Conservation (phyloP, 2,329 filamentous ascomycete species). For the Ophiostoma triangulosporum region DNA sequence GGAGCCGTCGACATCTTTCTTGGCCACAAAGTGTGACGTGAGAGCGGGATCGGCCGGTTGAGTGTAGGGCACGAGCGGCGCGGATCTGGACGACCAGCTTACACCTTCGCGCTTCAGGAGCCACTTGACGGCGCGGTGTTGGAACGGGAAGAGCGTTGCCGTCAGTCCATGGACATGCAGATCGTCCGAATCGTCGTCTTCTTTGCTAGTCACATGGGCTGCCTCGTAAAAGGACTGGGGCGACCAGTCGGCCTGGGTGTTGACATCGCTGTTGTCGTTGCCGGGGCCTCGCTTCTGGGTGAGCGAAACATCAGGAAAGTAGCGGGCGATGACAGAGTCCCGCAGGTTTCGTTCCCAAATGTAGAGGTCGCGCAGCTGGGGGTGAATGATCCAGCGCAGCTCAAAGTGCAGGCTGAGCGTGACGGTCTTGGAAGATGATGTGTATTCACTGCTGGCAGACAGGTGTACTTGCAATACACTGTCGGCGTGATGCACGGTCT, state of each 20-base stretch:
- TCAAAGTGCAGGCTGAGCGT: slow-evolving; percentile 13
- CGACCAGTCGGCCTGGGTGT: slow-evolving; percentile 18
- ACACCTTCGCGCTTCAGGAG: slow-evolving; percentile 53
- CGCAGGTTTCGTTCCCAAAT: background rate
- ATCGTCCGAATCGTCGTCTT: slow-evolving; percentile 23
- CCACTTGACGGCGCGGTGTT: slow-evolving; percentile 58
- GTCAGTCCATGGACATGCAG: slow-evolving; percentile 31
- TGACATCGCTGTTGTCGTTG: background rate
- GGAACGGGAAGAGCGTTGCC: slow-evolving; percentile 55
- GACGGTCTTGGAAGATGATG: background rate
- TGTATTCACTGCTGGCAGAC: background rate
- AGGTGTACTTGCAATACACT: background rate
- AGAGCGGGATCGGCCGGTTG: slow-evolving; percentile 11
- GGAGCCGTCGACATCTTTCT: slow-evolving; percentile 31
- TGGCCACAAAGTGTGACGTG: slow-evolving; percentile 31
- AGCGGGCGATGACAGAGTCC: background rate
- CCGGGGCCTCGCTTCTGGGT: background rate
- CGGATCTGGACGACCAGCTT: slow-evolving; percentile 24
- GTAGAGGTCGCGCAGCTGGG: slow-evolving; percentile 7
- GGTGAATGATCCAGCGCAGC: slow-evolving; percentile 20
- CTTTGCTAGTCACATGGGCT: slow-evolving; percentile 45
- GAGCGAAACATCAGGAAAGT: background rate
- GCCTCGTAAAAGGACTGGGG: slow-evolving; percentile 55
- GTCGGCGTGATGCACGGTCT: background rate
- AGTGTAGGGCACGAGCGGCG: slow-evolving; percentile 13